phyloP scores from a whole-genome alignment of 371 early-diverging fungal species.

The Lichtheimia corymbifera region DNA sequence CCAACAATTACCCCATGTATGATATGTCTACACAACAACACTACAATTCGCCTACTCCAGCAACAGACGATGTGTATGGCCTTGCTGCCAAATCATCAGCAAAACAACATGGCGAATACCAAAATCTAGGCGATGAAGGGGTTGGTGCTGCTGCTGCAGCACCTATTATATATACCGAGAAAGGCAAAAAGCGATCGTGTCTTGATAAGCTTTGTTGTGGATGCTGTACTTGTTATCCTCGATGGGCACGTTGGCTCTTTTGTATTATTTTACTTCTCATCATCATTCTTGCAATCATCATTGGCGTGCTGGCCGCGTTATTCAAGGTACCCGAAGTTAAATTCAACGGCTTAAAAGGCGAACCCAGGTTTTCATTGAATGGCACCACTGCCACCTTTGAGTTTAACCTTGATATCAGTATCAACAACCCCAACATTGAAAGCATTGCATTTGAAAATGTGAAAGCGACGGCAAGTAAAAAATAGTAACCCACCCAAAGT shows the following conservation, averaged over 20 bases:
- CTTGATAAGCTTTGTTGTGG: constrained; percentile 49
- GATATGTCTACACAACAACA: constrained; percentile 4
- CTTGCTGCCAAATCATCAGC: background rate
- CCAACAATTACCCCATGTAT: constrained; percentile 11
- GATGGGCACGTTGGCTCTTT: constrained; percentile 45
- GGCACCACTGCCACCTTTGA: constrained; percentile 26
- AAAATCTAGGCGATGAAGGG: constrained; percentile 5
- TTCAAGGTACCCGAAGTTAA: constrained; percentile 45
- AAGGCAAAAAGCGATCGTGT: constrained; percentile 29
- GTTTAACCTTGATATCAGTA: constrained; percentile 40
- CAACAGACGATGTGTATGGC: constrained; percentile 15
- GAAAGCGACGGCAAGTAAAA: constrained; percentile 53
- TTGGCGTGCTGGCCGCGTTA: constrained; percentile 45
- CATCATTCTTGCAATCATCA: constrained; percentile 34
- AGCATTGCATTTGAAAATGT: constrained; percentile 56
- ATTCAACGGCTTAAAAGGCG: constrained; percentile 33
- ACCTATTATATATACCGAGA: constrained; percentile 5
- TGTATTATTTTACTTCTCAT: constrained; percentile 42
- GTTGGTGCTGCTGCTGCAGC: constrained; percentile 1
- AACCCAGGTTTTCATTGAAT: constrained; percentile 27
- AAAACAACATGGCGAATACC: constrained; percentile 12
- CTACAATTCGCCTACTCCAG: constrained; percentile 2
- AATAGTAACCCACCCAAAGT: background rate
- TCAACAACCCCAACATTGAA: constrained; percentile 57
- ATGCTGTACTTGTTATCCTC: constrained; percentile 52